phyloP scores from a whole-genome alignment of 2,329 filamentous ascomycete species.

The Hymenoscyphus fraxineus region DNA sequence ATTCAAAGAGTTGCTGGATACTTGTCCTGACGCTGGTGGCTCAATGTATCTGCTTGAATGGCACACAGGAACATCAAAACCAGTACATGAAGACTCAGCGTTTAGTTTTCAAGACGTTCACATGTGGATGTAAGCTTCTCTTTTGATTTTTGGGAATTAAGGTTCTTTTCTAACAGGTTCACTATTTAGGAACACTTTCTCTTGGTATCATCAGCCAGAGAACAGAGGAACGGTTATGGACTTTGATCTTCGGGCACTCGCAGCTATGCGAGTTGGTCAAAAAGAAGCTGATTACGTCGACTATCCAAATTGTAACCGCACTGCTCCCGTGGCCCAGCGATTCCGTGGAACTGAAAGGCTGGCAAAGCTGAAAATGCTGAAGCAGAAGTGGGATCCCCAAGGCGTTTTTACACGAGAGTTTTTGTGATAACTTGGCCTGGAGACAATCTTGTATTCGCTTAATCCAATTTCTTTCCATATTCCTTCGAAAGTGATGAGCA shows the following conservation, averaged over 20 bases:
- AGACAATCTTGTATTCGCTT: not conserved
- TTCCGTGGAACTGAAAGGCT: constrained; percentile 14
- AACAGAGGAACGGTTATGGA: constrained; percentile 3
- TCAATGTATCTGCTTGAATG: constrained; percentile 15
- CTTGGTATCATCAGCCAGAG: constrained; percentile 5
- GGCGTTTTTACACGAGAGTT: constrained; percentile 24
- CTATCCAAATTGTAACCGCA: not conserved
- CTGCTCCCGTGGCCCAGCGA: constrained; percentile 1
- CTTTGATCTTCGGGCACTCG: not conserved
- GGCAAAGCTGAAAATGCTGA: constrained; percentile 26
- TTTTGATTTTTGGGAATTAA: not conserved
- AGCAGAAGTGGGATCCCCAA: constrained; percentile 29
- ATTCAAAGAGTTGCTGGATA: constrained; percentile 8
- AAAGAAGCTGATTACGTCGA: constrained; percentile 5
- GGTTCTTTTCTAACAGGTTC: not conserved
- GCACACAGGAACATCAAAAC: constrained; percentile 5
- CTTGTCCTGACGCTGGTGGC: constrained; percentile 13
- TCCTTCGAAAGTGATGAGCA: not conserved
- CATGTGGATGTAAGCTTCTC: constrained; percentile 4
- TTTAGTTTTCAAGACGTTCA: not conserved
- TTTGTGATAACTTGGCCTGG: not conserved
- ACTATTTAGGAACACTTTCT: constrained; percentile 5
- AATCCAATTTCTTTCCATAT: not conserved
- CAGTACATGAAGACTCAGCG: constrained; percentile 10
- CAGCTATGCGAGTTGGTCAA: constrained; percentile 1